Evolutionary conservation across 805 yeast genomes (phyloP).

Genomic region (Lachancea cidri): DNA sequence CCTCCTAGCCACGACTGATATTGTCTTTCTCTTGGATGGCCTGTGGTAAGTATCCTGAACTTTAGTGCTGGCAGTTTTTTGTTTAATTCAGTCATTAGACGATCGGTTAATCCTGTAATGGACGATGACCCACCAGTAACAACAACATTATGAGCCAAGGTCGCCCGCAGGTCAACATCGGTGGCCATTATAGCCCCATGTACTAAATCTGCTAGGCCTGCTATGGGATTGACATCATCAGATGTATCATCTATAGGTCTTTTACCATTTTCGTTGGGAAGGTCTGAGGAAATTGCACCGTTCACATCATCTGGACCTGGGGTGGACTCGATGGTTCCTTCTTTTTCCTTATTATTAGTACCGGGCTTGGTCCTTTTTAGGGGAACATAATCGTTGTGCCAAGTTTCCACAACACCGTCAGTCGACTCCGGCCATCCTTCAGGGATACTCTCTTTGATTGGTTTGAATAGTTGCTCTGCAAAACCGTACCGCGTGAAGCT

Average conservation of each 20-base stretch:
- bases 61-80: constrained; percentile 76
- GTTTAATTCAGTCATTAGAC: constrained; percentile 66
- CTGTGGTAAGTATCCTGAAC: constrained; percentile 76
- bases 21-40: constrained; percentile 69
- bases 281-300: constrained; percentile 13
- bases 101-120: constrained; percentile 74
- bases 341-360: constrained; percentile 30
- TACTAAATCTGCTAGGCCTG: constrained; percentile 60
- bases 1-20: constrained; percentile 92
- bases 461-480: constrained; percentile 71
- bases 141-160: constrained; percentile 82
- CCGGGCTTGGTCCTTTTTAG: constrained; percentile 49
- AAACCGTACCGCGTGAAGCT: constrained; percentile 51
- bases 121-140: constrained; percentile 81
- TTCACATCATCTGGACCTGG: constrained; percentile 20
- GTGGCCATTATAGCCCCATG: constrained; percentile 47
- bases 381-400: constrained; percentile 68
- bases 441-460: constrained; percentile 41
- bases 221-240: constrained; percentile 15
- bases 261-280: constrained; percentile 26
- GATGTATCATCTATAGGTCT: constrained; percentile 23
- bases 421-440: constrained; percentile 34
- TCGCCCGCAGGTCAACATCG: constrained; percentile 80
- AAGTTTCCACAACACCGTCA: constrained; percentile 51
- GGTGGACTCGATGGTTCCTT: constrained; percentile 26